Percentiles rank a stretch among this genome's conserved stretches.
These are phyloP conservation scores for Microsporum canis DNA, from an alignment of 2,329 filamentous ascomycete species.

Conservation along the genomic window DNA sequence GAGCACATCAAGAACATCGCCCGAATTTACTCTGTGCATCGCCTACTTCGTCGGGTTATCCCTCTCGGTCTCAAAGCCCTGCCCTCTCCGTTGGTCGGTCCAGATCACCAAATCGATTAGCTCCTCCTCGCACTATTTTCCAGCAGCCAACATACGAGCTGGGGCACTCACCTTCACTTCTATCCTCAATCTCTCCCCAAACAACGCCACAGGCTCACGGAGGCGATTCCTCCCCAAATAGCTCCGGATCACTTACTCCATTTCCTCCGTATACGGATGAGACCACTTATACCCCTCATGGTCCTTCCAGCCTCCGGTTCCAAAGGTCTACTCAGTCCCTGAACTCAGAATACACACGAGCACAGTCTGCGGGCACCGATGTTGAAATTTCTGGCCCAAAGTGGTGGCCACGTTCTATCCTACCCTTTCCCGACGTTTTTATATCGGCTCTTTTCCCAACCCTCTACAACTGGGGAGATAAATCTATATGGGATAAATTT, in stretches of 20 bases:
- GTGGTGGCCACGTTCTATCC: conserved; percentile 71
- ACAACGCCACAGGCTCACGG: conserved; percentile 12
- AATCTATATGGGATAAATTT: conserved; percentile 72
- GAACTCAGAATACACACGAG: conserved; percentile 34
- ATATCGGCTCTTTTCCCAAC: conserved; percentile 75
- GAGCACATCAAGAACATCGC: conserved; percentile 1
- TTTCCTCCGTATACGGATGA: conserved; percentile 60
- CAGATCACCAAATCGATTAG: conserved; percentile 32
- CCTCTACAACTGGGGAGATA: conserved; percentile 66
- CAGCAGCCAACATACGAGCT: conserved; percentile 26
- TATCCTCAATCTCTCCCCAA: conserved; percentile 23
- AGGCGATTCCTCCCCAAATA: background rate
- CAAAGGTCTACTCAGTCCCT: conserved; percentile 42
- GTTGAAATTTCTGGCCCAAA: conserved; percentile 37
- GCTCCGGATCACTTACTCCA: conserved; percentile 23
- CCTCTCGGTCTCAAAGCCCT: conserved; percentile 26
- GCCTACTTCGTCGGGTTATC: conserved; percentile 23
- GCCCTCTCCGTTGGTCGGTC: conserved; percentile 14
- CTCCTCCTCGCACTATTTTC: conserved; percentile 32
- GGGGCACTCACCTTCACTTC: conserved; percentile 16
- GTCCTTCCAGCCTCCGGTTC: conserved; percentile 46
- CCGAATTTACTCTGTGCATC: conserved; percentile 23
- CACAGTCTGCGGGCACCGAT: conserved; percentile 32
- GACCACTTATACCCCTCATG: conserved; percentile 34
- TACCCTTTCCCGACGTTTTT: conserved; percentile 63